A percentile compares a stretch with the other conserved stretches of the same genome.
Evolutionary conservation across 192 early-diverging fungal species (phyloP).

Genomic region (Mortierella hygrophila): DNA sequence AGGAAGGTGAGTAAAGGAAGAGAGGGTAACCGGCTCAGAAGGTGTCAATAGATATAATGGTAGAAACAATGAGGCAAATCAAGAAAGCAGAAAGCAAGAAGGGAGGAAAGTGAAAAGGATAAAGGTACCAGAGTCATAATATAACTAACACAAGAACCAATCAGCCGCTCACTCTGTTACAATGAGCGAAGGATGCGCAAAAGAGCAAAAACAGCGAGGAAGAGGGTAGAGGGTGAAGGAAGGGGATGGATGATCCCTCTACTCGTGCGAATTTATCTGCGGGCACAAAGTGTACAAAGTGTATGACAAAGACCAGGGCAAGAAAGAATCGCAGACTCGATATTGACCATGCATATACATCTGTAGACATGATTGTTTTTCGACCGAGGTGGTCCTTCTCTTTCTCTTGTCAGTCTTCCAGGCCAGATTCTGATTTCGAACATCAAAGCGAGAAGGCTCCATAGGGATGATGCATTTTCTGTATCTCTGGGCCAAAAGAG

Average conservation of each 20-base stretch:
- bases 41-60: no score
- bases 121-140: not conserved
- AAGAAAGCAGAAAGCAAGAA: not conserved
- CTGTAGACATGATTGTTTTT: not conserved
- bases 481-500: constrained; percentile 11
- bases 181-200: not conserved
- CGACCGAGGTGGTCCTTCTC: constrained; percentile 10
- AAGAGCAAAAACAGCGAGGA: not conserved
- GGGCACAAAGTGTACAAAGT: not conserved
- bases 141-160: not conserved
- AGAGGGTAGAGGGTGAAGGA: not conserved
- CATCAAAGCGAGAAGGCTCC: not conserved
- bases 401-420: not conserved
- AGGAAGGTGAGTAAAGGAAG: no score
- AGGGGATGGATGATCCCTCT: not conserved
- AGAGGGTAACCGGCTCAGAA: not conserved
- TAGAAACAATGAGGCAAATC: not conserved
- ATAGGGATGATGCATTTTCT: not conserved
- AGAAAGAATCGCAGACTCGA: constrained; percentile 19
- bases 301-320: constrained; percentile 21
- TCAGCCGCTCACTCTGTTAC: not conserved
- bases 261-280: not conserved
- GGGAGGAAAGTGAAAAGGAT: not conserved
- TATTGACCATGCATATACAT: not conserved
- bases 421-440: constrained; percentile 21